Conservation (phyloP, 116 monocot genomes). For the Dioscorea cayenensis region DNA sequence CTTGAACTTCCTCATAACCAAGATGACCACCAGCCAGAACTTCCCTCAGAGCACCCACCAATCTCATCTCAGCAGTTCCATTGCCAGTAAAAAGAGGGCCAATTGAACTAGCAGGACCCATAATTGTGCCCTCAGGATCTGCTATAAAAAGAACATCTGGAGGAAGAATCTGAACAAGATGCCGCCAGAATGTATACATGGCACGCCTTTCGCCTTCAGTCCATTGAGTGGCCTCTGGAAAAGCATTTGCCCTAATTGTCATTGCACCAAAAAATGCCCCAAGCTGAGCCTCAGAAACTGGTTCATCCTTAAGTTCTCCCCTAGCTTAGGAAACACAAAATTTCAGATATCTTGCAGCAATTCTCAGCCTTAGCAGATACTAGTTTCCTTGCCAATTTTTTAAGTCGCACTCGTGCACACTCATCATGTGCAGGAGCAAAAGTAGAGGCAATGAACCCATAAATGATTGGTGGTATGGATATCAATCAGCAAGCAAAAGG, state of each 20-base stretch:
- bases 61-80: conserved; percentile 69
- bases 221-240: conserved; percentile 91
- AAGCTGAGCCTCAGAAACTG: conserved; percentile 83
- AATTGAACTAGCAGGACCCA: conserved; percentile 50
- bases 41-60: conserved; percentile 93
- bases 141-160: conserved; percentile 79
- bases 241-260: conserved; percentile 90
- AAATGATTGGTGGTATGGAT: no score
- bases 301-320: conserved; percentile 84
- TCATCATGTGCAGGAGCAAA: no score
- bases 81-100: conserved; percentile 57
- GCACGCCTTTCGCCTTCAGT: conserved; percentile 78
- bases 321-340: conserved; percentile 33
- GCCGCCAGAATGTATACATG: conserved; percentile 70
- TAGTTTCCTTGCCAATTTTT: no score
- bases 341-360: neutral
- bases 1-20: conserved; percentile 88
- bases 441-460: no score
- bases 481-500: no score
- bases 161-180: conserved; percentile 65
- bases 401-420: no score
- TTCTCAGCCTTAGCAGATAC: no score
- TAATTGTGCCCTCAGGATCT: conserved; percentile 92
- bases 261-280: conserved; percentile 96
- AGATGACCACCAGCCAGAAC: conserved; percentile 93